Percentiles rank a stretch among this genome's conserved stretches.
These are phyloP conservation scores for Metarhizium anisopliae DNA, from an alignment of 2,329 filamentous ascomycete genomes.

Conservation along the genomic window DNA sequence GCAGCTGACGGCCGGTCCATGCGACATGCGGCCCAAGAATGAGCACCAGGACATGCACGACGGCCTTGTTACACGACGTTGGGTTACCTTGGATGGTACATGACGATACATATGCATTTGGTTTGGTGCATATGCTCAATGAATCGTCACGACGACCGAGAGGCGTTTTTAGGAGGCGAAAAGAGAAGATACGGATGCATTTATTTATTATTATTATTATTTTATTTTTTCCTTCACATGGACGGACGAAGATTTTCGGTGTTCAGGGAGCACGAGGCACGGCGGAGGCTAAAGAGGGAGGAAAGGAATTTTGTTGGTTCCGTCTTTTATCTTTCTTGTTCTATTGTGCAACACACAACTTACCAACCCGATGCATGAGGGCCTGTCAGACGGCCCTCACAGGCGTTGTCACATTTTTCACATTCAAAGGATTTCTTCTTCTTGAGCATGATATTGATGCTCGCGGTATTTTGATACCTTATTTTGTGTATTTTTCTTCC, in stretches of 20 bases:
- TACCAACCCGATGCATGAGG: constrained; percentile 2
- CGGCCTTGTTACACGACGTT: neutral
- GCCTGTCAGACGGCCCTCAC: constrained; percentile 6
- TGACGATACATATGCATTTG: neutral
- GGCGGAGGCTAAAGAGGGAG: neutral
- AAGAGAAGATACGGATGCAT: neutral
- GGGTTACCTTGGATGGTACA: neutral
- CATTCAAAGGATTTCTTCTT: constrained; percentile 1
- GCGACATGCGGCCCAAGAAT: neutral
- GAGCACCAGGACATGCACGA: neutral
- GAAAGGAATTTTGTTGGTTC: neutral
- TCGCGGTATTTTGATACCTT: neutral
- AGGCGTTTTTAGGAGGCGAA: neutral
- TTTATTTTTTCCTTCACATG: neutral
- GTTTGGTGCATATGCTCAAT: neutral
- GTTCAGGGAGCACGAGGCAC: neutral
- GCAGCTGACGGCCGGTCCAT: neutral
- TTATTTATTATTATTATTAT: neutral
- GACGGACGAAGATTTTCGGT: neutral
- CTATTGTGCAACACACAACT: neutral
- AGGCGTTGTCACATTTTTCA: constrained; percentile 10
- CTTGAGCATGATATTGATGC: neutral
- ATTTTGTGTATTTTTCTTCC: too few relatives aligned
- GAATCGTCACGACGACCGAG: neutral
- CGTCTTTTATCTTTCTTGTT: neutral